Base-by-base conservation (phyloP, 73 alveolate genomes). In the Tetrahymena elliotti region DNA sequence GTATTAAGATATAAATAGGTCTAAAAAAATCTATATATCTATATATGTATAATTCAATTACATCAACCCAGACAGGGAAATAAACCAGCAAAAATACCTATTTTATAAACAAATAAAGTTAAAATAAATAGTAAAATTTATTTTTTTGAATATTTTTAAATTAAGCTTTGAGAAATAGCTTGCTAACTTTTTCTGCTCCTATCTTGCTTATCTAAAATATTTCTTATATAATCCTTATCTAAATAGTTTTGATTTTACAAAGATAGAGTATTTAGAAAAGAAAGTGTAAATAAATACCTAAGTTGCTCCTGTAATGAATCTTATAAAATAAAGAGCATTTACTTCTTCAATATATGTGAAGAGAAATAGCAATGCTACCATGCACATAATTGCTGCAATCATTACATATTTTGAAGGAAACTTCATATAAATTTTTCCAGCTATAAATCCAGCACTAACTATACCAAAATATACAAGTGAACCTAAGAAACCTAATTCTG, bases 31-130 rank as follows among this genome's bases (percentile, higher is more conserved):
- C 34, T 68, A 27, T 9, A 18, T 68, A 68, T 4, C 2, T 7
- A 68, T n/a, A 68, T 27, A 68, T 27, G 11, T 27, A 68, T n/a
- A 27, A 68, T 16, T 38, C 12, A 93, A 94, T 94, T 33, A 93
- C 68, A 83, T 96, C 98, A 11, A 95, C 98, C 98, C 98, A 97
- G 33, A 97, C 98, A 35, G 98, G 98, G 95, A 95, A 95, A 96
- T 96, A 97, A n/a, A 97, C 84, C 93, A 94, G 93, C 96, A 94
- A 84, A 20, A 94, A 94, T 6, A 94, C 96, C 96, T 94, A 47
- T 47, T 18, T 47, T 47, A 33, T 27, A 12, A 47, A 33, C 24
- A 39, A 47, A 33, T 34, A n/a, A 33, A 40, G 33, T 47, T 0
- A 88, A 33, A 38, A 68, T 18, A 18, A 68, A 22, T 6, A 0